These are phyloP conservation scores for Candida schatavii DNA, from an alignment of 805 yeast species.

Conservation along the genomic window DNA sequence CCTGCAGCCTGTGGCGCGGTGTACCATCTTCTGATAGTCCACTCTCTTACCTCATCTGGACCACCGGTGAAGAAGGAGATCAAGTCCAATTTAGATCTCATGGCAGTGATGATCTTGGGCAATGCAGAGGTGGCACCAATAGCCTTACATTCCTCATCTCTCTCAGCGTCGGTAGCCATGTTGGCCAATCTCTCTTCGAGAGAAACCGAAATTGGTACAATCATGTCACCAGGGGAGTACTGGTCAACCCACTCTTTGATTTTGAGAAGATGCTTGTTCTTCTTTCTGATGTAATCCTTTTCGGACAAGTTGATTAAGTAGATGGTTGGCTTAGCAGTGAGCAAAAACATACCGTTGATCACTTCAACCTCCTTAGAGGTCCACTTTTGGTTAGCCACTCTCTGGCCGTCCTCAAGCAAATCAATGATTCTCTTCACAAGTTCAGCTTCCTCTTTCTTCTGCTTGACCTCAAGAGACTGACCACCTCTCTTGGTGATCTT, in stretches of 20 bases:
- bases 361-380: slow-evolving; percentile 85
- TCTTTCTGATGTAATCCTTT: slow-evolving; percentile 81
- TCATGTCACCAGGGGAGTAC: slow-evolving; percentile 78
- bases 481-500: slow-evolving; percentile 85
- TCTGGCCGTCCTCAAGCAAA: slow-evolving; percentile 76
- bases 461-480: slow-evolving; percentile 84
- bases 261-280: slow-evolving; percentile 77
- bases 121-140: slow-evolving; percentile 75
- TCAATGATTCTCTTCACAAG: slow-evolving; percentile 72
- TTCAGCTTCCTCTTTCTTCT: slow-evolving; percentile 79
- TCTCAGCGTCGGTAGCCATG: slow-evolving; percentile 81
- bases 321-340: slow-evolving; percentile 95
- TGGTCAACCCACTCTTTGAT: slow-evolving; percentile 90
- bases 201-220: slow-evolving; percentile 90
- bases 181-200: slow-evolving; percentile 89
- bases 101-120: slow-evolving; percentile 79
- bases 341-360: slow-evolving; percentile 79
- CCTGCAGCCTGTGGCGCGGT: slow-evolving; percentile 99
- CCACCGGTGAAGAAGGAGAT: slow-evolving; percentile 97
- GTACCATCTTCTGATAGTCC: slow-evolving; percentile 92
- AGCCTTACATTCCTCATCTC: slow-evolving; percentile 70
- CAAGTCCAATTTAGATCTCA: slow-evolving; percentile 83
- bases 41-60: slow-evolving; percentile 93
- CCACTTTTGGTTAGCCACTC: slow-evolving; percentile 89
- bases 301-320: slow-evolving; percentile 89